These are phyloP conservation scores for Daldinia caldariorum DNA, from an alignment of 495 filamentous ascomycete genomes.

Conservation along the genomic window DNA sequence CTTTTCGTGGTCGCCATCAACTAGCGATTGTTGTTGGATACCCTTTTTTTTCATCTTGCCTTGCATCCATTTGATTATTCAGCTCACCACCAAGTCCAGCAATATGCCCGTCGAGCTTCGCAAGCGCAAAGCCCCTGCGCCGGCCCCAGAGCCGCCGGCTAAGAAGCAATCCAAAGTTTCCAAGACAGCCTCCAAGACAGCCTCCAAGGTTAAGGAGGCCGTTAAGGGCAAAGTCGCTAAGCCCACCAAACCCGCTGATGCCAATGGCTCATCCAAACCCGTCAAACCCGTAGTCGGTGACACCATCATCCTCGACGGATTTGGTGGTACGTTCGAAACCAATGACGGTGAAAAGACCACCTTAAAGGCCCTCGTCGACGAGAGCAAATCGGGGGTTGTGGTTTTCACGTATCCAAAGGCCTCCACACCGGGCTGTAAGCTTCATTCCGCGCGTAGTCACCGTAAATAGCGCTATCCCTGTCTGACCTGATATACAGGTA, in stretches of 20 bases:
- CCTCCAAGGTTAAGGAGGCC: conserved; percentile 57
- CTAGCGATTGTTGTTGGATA: conserved; percentile 25
- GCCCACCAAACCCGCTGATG: conserved; percentile 48
- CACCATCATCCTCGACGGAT: conserved; percentile 71
- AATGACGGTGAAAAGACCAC: conserved; percentile 82
- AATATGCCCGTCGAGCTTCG: conserved; percentile 70
- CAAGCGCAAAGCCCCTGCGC: conserved; percentile 76
- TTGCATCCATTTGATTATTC: conserved; percentile 24
- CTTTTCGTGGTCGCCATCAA: conserved; percentile 28
- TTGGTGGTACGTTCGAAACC: conserved; percentile 85
- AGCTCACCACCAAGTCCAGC: conserved; percentile 12
- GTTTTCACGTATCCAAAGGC: conserved; percentile 97
- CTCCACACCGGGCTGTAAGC: conserved; percentile 94
- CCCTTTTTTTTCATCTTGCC: conserved; percentile 14
- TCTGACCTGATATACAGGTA: conserved; percentile 68
- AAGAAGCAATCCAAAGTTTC: conserved; percentile 63
- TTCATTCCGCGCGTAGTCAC: conserved; percentile 23
- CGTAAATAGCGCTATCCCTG: conserved; percentile 13
- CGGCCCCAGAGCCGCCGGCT: conserved; percentile 61
- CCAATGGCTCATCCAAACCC: conserved; percentile 48
- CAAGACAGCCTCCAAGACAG: conserved; percentile 51
- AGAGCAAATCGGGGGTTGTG: conserved; percentile 85
- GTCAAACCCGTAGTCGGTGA: conserved; percentile 55
- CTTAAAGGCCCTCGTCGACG: conserved; percentile 78
- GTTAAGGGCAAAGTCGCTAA: conserved; percentile 51